Conservation (phyloP, 208 protist genomes). For the Phytomonas serpens region DNA sequence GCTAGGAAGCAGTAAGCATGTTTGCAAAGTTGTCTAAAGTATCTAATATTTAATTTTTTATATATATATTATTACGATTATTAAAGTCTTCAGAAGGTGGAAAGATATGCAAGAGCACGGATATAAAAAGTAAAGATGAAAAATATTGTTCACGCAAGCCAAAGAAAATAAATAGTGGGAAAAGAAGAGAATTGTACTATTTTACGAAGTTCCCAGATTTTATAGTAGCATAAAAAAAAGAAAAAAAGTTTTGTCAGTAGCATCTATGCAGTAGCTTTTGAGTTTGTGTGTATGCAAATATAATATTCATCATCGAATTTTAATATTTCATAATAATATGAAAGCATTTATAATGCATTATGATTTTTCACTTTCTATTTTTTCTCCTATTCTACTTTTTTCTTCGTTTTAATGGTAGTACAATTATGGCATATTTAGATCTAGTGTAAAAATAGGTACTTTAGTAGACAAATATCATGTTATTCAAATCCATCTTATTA, state of each 20-base stretch:
- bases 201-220: not conserved
- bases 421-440: not conserved
- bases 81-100: not conserved
- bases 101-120: not conserved
- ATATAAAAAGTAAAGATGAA: conserved; percentile 1
- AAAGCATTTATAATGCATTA: not conserved
- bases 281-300: conserved; percentile 2
- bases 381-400: conserved; percentile 17
- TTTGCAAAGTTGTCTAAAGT: conserved; percentile 1
- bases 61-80: conserved; percentile 10
- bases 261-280: not conserved
- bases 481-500: not conserved
- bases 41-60: conserved; percentile 16
- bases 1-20: conserved; percentile 13
- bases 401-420: not conserved
- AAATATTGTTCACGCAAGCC: not conserved
- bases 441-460: not conserved
- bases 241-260: not conserved
- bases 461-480: not conserved
- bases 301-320: not conserved
- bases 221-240: conserved; percentile 2
- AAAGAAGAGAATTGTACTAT: not conserved
- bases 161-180: not conserved
- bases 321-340: not conserved
- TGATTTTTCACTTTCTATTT: conserved; percentile 4